Conservation (phyloP, 2,329 filamentous ascomycete genomes). For the Ceratocystis alfenasii region DNA sequence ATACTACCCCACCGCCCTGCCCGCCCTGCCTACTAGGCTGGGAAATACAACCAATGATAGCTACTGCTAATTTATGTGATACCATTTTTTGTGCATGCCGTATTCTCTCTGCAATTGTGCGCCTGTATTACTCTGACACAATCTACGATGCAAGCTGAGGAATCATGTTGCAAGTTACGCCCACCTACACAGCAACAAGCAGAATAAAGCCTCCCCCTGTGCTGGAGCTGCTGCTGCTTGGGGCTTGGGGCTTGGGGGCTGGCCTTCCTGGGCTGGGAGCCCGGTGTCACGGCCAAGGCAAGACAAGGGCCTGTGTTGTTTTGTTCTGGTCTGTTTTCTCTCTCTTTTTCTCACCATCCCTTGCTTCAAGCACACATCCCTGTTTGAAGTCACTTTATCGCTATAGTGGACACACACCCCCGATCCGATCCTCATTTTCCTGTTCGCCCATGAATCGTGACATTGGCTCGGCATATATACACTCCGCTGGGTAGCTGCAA, state of each 20-base stretch:
- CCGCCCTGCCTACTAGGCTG: not conserved
- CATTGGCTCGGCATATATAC: conserved; percentile 5
- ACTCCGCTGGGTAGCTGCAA: not conserved
- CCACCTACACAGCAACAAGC: not conserved
- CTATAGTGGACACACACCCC: not conserved
- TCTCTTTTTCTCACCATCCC: not conserved
- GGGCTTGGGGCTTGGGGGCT: not conserved
- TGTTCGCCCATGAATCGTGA: not conserved
- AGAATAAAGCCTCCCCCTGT: not conserved
- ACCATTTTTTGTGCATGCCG: not conserved
- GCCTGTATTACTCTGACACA: not conserved
- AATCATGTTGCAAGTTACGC: not conserved
- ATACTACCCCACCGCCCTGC: not conserved
- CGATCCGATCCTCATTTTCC: not conserved
- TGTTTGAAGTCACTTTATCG: not conserved
- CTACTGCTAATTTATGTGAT: not conserved
- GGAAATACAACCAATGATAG: not conserved
- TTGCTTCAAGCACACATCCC: not conserved
- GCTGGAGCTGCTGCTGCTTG: not conserved
- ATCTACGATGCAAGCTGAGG: conserved; percentile 2
- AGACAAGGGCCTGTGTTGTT: not conserved
- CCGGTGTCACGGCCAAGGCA: not conserved
- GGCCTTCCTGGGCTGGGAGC: not conserved
- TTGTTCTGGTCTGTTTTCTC: not conserved
- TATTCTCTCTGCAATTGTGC: not conserved